Base-by-base conservation (phyloP, 805 yeast genomes). In the Candida vartiovaarae region DNA sequence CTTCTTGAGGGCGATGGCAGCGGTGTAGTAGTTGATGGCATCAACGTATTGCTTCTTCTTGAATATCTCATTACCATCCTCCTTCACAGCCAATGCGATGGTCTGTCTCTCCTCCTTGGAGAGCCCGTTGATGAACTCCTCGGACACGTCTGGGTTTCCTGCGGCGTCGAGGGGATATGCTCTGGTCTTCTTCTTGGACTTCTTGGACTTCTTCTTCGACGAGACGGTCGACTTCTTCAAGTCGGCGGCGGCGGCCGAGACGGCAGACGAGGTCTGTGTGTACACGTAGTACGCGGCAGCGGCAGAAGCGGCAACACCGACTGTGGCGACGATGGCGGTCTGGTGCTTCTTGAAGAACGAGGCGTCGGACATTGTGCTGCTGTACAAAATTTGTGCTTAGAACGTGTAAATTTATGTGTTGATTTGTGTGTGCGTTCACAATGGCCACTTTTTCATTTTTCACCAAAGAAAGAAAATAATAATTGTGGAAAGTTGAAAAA, bases 1-100 rank as follows among this genome's bases (percentile, higher is more conserved):
- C 53, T 73, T 66, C 61, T 83, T 82, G 59, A 87, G 72, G 43
- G 71, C 61, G 53, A 93, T 71, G 8, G 99, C 98, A 45, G 76
- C 78, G 36, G 86, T 64, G 70, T 93, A 93, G 64, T 74, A 82
- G 37, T 75, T 78, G 56, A 89, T 77, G 36, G 98, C 98, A n/a
- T 74, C 72, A 43, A 78, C 74, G 59, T 73, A 85, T 42, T 83
- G 70, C 66, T 85, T 83, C 31, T 60, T 59, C 64, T 82, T 84
- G 73, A 86, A 93, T 45, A 70, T 77, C 41, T 71, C 73, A 65
- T 93, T 93, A 58, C 99, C 99, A 44, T 84, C 89, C 57, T 82
- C 91, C 67, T 93, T 93, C 67, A 91, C 75, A 36, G 82, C 79
- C 42, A 77, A 62, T 5, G 96, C 87, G 74, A 82, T 74, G 40